Conservation (phyloP, 805 yeast species). For the Saccharomycopsis babjevae region DNA sequence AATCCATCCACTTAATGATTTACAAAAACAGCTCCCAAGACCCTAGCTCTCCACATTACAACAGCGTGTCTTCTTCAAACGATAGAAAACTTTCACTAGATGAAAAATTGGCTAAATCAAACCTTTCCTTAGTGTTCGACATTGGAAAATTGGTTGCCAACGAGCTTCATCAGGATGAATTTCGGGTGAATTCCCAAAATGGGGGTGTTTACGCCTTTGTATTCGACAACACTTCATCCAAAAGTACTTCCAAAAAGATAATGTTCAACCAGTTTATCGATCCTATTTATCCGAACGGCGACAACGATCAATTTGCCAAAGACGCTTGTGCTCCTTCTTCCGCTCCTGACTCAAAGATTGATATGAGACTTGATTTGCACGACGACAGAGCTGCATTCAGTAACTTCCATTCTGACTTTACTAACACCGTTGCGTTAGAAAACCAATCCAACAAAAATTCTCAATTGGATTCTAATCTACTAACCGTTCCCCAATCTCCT, state of each 20-base stretch:
- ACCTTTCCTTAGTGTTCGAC: constrained; percentile 7
- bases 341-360: too few relatives aligned
- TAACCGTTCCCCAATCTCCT: background rate
- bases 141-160: constrained; percentile 15
- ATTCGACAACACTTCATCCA: constrained; percentile 86
- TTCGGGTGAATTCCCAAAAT: constrained; percentile 33
- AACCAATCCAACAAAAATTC: background rate
- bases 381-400: background rate
- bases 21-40: background rate
- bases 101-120: constrained; percentile 8
- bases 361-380: background rate
- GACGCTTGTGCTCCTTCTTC: too few relatives aligned
- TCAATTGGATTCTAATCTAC: background rate
- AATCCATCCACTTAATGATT: constrained; percentile 36
- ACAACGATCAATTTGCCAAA: background rate
- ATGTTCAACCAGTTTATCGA: constrained; percentile 45
- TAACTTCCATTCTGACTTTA: background rate
- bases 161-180: constrained; percentile 20
- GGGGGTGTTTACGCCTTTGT: constrained; percentile 80
- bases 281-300: background rate
- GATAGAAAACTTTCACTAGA: constrained; percentile 6
- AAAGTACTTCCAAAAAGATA: constrained; percentile 72
- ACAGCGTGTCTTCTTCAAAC: background rate
- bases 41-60: background rate
- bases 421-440: background rate